A percentile compares a stretch with the other conserved stretches of the same genome.
These are phyloP conservation scores for Xylaria sp. DNA, from an alignment of 495 filamentous ascomycete species.

Conservation along the genomic window DNA sequence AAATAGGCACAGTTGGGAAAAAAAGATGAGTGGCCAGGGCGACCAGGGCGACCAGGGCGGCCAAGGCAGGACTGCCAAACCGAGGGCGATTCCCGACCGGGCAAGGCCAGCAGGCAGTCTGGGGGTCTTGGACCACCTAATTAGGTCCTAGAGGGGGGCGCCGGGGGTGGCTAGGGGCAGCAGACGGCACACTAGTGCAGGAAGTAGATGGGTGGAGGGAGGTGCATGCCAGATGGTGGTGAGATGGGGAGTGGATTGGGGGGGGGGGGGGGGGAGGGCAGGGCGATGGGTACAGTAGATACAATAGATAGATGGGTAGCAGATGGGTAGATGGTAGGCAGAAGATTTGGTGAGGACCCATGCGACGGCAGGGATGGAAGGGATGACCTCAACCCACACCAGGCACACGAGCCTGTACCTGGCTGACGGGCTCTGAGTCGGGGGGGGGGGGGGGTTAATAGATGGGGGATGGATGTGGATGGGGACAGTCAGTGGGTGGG, in stretches of 20 bases:
- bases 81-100: conserved; percentile 24
- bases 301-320: background rate
- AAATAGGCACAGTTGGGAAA: conserved; percentile 23
- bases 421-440: conserved; percentile 19
- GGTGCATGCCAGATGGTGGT: background rate
- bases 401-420: conserved; percentile 13
- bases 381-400: conserved; percentile 14
- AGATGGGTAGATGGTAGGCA: conserved; percentile 10
- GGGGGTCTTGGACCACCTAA: conserved; percentile 26
- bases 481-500: conserved; percentile 14
- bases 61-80: conserved; percentile 16
- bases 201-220: conserved; percentile 2
- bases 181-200: conserved; percentile 5
- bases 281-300: too few relatives aligned
- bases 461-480: too few relatives aligned
- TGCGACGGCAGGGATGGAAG: conserved; percentile 21
- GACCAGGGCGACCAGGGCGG: conserved; percentile 9
- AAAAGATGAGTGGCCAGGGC: conserved; percentile 23
- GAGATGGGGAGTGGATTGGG: too few relatives aligned
- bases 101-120: conserved; percentile 21
- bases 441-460: too few relatives aligned
- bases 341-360: conserved; percentile 15
- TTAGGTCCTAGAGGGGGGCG: conserved; percentile 18
- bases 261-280: too few relatives aligned
- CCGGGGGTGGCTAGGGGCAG: conserved; percentile 13